Evolutionary conservation across 768 basidiomycete species (phyloP), one percentile per base, ranked within the genome.

Genomic region (Suillus plorans): DNA sequence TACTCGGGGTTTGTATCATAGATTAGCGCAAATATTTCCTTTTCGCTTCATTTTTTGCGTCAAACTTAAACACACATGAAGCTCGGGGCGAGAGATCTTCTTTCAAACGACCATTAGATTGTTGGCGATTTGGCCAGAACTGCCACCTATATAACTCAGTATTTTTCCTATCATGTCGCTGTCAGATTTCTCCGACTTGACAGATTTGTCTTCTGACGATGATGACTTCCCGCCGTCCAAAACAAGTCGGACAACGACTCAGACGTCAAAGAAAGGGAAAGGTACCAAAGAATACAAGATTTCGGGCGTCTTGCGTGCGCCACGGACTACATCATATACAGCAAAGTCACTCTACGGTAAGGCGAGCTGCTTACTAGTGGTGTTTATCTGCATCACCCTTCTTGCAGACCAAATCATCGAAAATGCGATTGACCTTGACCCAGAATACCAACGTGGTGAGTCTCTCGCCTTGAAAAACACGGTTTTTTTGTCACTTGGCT

Each of bases 371-470:
- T 56, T 6, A 52, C 28, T 44, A 13, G 16, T 41, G 61, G 60
- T 22, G 45, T 22, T 55, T 36, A 61, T 60, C 36, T 37, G 37
- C 42, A 44, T 61, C 45, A 58, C 16, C 57, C 36, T 44, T 60
- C 56, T 67, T 52, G 28, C 64, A 89, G 88, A 82, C 60, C 80
- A 83, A 67, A 80, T 88, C 37, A 68, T 78, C 4, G 73, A 82
- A 5, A 79, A 76, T 6, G 67, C 71, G 12, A 82, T 89, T 50
- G 81, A 88, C 62, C 77, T 89, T 9, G 80, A 89, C 64, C 88
- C 88, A 0, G 86, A 88, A 65, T 89, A 89, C 71, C 88, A 90
- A 68, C 79, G 88, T 72, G 85, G 88, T 86, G 60, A 45, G 77
- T 61, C 9, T 13, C 56, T n/a, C 45, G 16, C 5, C 39, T 56